Evolutionary conservation across 2,329 filamentous ascomycete species (phyloP).

Genomic region (Aureobasidium sp.): DNA sequence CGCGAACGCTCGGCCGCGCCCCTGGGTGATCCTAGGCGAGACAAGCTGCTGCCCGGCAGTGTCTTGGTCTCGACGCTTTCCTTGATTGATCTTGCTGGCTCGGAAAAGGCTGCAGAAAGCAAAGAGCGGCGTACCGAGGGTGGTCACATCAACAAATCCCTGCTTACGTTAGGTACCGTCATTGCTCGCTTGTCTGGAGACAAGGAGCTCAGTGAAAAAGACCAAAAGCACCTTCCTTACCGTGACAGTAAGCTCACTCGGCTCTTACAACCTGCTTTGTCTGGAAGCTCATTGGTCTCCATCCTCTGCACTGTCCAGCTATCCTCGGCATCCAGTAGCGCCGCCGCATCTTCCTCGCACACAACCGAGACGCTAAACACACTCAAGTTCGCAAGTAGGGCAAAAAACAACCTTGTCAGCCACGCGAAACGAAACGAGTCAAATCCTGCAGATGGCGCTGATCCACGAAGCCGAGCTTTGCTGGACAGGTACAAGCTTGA

Average conservation of each 20-base stretch:
- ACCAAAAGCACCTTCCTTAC: conserved; percentile 92
- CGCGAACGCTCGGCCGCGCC: conserved; percentile 66
- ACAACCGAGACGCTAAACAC: conserved; percentile 89
- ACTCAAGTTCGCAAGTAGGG: conserved; percentile 89
- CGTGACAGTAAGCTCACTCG: conserved; percentile 95
- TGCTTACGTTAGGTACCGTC: conserved; percentile 90
- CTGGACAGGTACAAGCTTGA: conserved; percentile 92
- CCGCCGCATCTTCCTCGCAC: conserved; percentile 65
- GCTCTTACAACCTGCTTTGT: conserved; percentile 83
- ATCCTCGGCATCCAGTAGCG: conserved; percentile 53
- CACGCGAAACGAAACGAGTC: conserved; percentile 94
- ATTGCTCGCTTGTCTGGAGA: conserved; percentile 86
- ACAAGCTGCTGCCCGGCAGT: conserved; percentile 64
- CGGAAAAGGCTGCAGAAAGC: conserved; percentile 88
- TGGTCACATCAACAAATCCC: conserved; percentile 96
- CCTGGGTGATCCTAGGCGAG: conserved; percentile 53
- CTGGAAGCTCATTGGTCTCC: conserved; percentile 88
- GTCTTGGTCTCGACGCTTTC: conserved; percentile 93
- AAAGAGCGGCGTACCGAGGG: conserved; percentile 93
- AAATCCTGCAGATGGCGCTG: conserved; percentile 64
- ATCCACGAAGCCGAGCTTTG: conserved; percentile 77
- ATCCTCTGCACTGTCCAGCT: conserved; percentile 96
- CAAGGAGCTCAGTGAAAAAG: conserved; percentile 53
- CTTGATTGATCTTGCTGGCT: conserved; percentile 91
- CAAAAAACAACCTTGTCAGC: conserved; percentile 96